Percentiles rank a stretch among this genome's conserved stretches.
phyloP scores from a whole-genome alignment of 148 eudicot genomes.

The Limonium bicolor region DNA sequence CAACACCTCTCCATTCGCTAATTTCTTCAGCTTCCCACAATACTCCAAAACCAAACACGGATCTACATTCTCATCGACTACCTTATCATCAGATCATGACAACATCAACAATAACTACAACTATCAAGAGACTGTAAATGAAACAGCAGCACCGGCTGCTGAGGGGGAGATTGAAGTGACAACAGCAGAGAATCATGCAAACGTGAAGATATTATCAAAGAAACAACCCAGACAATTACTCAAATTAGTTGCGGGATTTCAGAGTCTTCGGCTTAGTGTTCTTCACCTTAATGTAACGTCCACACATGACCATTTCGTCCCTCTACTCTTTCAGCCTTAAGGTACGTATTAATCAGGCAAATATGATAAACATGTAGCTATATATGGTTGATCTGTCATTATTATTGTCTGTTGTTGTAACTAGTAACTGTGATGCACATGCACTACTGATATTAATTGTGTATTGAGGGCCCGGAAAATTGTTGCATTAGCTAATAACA shows the following conservation, averaged over 20 bases:
- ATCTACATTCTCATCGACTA: not conserved
- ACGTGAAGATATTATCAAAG: constrained; percentile 39
- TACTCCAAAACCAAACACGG: constrained; percentile 21
- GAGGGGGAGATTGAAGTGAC: constrained; percentile 54
- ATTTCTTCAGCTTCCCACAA: constrained; percentile 54
- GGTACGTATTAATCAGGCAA: constrained; percentile 18
- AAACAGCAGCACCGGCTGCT: constrained; percentile 4
- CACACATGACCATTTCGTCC: constrained; percentile 22
- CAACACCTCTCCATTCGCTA: constrained; percentile 15
- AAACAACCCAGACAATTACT: constrained; percentile 39
- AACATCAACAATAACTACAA: constrained; percentile 4
- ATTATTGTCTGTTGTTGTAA: not conserved
- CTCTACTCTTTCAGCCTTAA: constrained; percentile 58
- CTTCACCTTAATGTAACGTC: constrained; percentile 60
- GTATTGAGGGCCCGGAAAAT: not conserved
- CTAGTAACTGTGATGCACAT: not conserved
- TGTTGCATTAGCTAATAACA: no score
- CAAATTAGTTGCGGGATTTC: constrained; percentile 38
- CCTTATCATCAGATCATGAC: not conserved
- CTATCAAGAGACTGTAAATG: not conserved
- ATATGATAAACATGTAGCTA: no score
- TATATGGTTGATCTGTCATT: no score
- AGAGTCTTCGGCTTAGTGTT: constrained; percentile 32
- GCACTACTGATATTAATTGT: not conserved
- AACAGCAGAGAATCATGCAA: constrained; percentile 64